Base-by-base conservation (phyloP, 371 early-diverging fungal genomes). In the Capillidium rhysosporum region DNA sequence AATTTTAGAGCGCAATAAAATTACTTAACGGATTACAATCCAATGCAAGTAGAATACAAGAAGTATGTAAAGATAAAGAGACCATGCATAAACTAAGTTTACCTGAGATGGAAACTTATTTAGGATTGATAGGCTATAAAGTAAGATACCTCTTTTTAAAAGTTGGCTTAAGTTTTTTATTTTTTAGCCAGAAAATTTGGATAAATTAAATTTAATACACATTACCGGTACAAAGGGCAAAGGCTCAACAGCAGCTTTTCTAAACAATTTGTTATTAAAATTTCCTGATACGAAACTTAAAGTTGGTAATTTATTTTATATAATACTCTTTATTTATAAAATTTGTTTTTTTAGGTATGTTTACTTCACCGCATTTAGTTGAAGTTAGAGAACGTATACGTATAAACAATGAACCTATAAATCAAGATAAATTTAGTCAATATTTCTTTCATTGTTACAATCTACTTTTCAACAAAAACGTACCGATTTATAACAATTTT, bases 361-460 rank as follows among this genome's bases (percentile, higher is more conserved):
- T 78, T 60, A 91, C 95, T 5, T 92, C 92, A 0, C 97, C 97
- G 18, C 97, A 96, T 61, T 60, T 96, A 58, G 73, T 86, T 40
- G 79, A 88, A 52, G 92, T 88, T 12, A 79, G 93, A 26, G 98
- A 97, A 63, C 76, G 98, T 26, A 92, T 97, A 54, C 73, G 92
- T 43, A 85, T 95, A 63, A 73, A 93, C 61, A 94, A 95, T 0
- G 61, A 49, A 20, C 92, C 94, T 2, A 64, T 97, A 2, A 69
- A 73, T 9, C 70, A 79, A 46, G 76, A 77, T 1, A 31, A 64
- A 28, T 96, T 94, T 72, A 76, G 86, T 7, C 72, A 82, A 58
- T 85, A 92, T 65, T 91, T 92, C 51, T 84, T 81, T 64, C 73
- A 88, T 24, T 78, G 82, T 4, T 91, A 86, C 86, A 79, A 90